Base-by-base conservation (phyloP, 352 stramenopile genomes). In the Globisporangium sylvaticum region DNA sequence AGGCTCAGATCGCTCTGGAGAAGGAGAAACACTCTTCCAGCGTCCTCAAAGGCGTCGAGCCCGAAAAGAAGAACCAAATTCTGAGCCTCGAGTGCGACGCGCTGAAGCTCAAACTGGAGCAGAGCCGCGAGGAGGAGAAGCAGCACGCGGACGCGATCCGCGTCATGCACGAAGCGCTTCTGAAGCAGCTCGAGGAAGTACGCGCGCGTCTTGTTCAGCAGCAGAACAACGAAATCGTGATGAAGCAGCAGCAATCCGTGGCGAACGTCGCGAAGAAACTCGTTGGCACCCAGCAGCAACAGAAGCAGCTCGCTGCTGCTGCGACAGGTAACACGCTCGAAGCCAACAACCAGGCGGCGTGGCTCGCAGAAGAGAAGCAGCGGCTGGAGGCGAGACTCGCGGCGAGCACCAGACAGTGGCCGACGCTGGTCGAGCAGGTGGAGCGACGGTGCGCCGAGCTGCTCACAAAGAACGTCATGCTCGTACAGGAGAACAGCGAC, bases 401-500 rank as follows among this genome's bases (percentile, higher is more conserved):
- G 4, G 72, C 58, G 7, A 79, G 22, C 29, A 80, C 85, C 59
- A 27, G 61, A n/a, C 71, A 87, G 9, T 90, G 78, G 78, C 73
- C 75, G 53, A 54, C 60, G 32, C 32, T 70, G 14, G 57, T 87
- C 7, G 82, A 92, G 46, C 71, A 89, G 50, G 78, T 80, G 1
- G 84, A 92, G 58, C 71, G 73, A 22, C 74, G 82, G 0, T 90
- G 84, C 34, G 81, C 81, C 6, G 77, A 86, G 48, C 65, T 92
- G 44, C 64, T 88, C 27, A 91, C 83, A 6, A 88, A 89, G 53
- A 90, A 88, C 44, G 80, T 87, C 32, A 92, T 92, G 82, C 69
- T 92, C 7, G 73, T 48, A 0, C 81, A 92, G 65, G 82, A 90
- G 52, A 89, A 90, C 34, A 63, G 77, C 20, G 72, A 79, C 31